Percentiles rank a stretch among this genome's conserved stretches.
phyloP scores from a whole-genome alignment of 495 filamentous ascomycete genomes.

The Aspergillus cristatus region DNA sequence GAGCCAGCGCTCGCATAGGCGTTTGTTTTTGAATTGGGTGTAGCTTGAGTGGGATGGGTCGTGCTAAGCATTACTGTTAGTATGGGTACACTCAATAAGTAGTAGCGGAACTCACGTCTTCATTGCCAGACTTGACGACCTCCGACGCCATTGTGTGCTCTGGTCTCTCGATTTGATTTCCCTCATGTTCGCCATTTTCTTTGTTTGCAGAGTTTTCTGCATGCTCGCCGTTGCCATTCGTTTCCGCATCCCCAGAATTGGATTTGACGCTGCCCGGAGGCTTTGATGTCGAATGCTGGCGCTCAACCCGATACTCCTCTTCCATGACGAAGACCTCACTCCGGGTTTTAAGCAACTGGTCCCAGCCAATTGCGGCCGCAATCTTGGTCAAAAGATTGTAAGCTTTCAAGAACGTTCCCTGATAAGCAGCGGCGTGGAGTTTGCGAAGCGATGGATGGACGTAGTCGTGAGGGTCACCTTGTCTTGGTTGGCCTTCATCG shows the following conservation, averaged over 20 bases:
- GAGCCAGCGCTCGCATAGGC: constrained; percentile 93
- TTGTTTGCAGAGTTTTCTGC: constrained; percentile 27
- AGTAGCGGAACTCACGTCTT: constrained; percentile 53
- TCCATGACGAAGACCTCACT: constrained; percentile 99
- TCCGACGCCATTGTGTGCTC: constrained; percentile 74
- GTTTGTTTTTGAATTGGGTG: constrained; percentile 83
- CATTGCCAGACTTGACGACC: constrained; percentile 67
- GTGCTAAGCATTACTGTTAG: constrained; percentile 18
- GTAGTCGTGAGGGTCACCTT: constrained; percentile 60
- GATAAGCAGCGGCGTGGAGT: constrained; percentile 77
- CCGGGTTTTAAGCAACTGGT: constrained; percentile 82
- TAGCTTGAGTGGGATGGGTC: constrained; percentile 43
- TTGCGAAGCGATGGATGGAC: constrained; percentile 83
- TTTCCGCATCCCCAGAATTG: constrained; percentile 12
- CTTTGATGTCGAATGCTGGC: constrained; percentile 53
- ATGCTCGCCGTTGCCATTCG: constrained; percentile 32
- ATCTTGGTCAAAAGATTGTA: constrained; percentile 92
- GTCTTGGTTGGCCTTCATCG: constrained; percentile 75
- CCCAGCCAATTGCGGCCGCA: constrained; percentile 93
- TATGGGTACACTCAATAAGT: not conserved
- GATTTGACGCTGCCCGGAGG: constrained; percentile 3
- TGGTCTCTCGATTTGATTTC: constrained; percentile 61
- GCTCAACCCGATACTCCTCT: constrained; percentile 91
- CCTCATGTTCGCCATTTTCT: constrained; percentile 27
- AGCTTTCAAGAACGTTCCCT: constrained; percentile 89